A percentile compares a stretch with the other conserved stretches of the same genome.
These are phyloP conservation scores for Neurospora cerealis DNA, from an alignment of 495 filamentous ascomycete genomes.

Conservation along the genomic window DNA sequence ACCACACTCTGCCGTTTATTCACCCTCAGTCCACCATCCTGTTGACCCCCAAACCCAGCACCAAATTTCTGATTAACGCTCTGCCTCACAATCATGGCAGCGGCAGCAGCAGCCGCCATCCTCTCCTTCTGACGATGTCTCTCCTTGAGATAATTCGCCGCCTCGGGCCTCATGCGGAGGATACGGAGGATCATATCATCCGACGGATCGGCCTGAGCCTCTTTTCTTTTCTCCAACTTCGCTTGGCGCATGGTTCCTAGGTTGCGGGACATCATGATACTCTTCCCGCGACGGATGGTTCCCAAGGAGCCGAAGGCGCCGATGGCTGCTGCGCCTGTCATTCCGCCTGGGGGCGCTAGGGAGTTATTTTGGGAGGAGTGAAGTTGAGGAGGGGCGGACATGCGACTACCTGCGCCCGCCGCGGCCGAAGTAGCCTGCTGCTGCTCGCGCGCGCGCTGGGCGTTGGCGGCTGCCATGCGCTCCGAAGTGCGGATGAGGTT, in stretches of 20 bases:
- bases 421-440: slow-evolving; percentile 21
- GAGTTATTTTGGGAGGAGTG: not conserved
- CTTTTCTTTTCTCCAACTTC: slow-evolving; percentile 90
- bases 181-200: slow-evolving; percentile 98
- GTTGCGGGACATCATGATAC: slow-evolving; percentile 90
- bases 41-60: not conserved
- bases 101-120: slow-evolving; percentile 78
- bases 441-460: slow-evolving; percentile 54
- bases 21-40: not conserved
- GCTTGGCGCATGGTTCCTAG: slow-evolving; percentile 91
- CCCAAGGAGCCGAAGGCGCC: slow-evolving; percentile 60
- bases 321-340: slow-evolving; percentile 6
- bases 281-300: slow-evolving; percentile 72
- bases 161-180: slow-evolving; percentile 90
- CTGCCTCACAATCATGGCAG: slow-evolving; percentile 89
- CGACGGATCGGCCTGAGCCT: slow-evolving; percentile 91
- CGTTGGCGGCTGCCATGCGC: slow-evolving; percentile 84
- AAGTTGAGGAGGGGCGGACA: slow-evolving; percentile 60
- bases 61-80: slow-evolving; percentile 54
- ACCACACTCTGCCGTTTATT: accelerated
- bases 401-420: slow-evolving; percentile 34
- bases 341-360: not conserved
- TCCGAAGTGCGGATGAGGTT: slow-evolving; percentile 87
- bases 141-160: slow-evolving; percentile 80
- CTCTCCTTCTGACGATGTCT: slow-evolving; percentile 88